Conservation (phyloP, 2,329 filamentous ascomycete species). For the Didymella segeticola region DNA sequence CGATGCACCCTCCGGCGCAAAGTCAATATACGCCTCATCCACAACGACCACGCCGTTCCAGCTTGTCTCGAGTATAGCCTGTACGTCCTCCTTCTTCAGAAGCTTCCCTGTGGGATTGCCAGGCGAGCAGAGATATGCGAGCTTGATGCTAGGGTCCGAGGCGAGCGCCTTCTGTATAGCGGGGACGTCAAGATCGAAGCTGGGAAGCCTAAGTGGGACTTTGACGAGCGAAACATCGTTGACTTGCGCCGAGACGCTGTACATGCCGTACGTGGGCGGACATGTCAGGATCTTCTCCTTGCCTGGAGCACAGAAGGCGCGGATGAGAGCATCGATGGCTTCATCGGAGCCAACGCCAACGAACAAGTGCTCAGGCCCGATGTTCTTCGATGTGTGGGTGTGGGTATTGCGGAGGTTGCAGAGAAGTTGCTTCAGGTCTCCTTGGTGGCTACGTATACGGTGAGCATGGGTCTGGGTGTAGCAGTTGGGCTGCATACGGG, state of each 20-base stretch:
- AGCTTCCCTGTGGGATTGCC: constrained; percentile 90
- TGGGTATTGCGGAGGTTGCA: constrained; percentile 88
- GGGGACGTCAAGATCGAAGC: constrained; percentile 74
- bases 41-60: constrained; percentile 96
- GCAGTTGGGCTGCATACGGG: constrained; percentile 60
- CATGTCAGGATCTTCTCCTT: constrained; percentile 91
- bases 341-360: constrained; percentile 96
- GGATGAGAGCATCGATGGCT: constrained; percentile 91
- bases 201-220: constrained; percentile 78
- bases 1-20: constrained; percentile 78
- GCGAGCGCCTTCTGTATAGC: constrained; percentile 72
- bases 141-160: constrained; percentile 73
- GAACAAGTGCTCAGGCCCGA: constrained; percentile 85
- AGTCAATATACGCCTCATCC: constrained; percentile 97
- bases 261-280: constrained; percentile 99
- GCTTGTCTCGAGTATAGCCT: constrained; percentile 74
- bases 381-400: constrained; percentile 73
- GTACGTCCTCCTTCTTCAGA: constrained; percentile 77
- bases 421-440: constrained; percentile 81
- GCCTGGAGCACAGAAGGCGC: constrained; percentile 89
- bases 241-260: constrained; percentile 89
- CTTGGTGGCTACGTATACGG: constrained; percentile 69
- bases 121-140: constrained; percentile 91
- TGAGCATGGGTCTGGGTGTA: neutral
- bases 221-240: constrained; percentile 89